phyloP scores from a whole-genome alignment of 2,329 filamentous ascomycete genomes.

The Blastomyces silverae region DNA sequence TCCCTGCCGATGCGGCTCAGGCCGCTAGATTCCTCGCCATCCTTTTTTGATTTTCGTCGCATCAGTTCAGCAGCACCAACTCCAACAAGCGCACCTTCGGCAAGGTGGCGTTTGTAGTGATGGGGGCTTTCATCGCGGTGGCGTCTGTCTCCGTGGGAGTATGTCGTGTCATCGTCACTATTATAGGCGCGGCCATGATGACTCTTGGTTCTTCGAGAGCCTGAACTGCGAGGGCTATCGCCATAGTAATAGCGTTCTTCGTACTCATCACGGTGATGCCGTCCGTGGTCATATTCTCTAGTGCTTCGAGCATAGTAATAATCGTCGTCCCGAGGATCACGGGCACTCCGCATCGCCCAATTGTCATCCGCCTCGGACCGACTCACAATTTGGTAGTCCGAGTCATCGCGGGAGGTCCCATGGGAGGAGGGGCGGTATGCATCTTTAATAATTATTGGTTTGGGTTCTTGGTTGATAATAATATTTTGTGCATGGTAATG shows the following conservation, averaged over 20 bases:
- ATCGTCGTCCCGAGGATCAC: slow-evolving; percentile 49
- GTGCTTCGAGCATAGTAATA: slow-evolving; percentile 56
- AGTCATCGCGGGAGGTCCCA: slow-evolving; percentile 45
- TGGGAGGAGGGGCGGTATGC: slow-evolving; percentile 48
- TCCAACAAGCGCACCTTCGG: slow-evolving; percentile 56
- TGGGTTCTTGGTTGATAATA: slow-evolving; percentile 42
- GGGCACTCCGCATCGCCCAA: slow-evolving; percentile 39
- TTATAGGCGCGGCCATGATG: slow-evolving; percentile 42
- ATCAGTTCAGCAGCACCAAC: slow-evolving; percentile 55
- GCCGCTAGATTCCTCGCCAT: slow-evolving; percentile 50
- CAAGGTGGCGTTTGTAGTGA: slow-evolving; percentile 52
- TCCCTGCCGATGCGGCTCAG: slow-evolving; percentile 46
- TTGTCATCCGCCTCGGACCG: slow-evolving; percentile 51
- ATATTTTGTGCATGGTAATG: slow-evolving; percentile 32
- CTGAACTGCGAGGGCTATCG: slow-evolving; percentile 48
- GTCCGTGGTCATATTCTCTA: slow-evolving; percentile 48
- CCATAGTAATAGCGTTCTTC: slow-evolving; percentile 42
- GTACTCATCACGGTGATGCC: slow-evolving; percentile 33
- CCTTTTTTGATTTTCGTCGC: slow-evolving; percentile 51
- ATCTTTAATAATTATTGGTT: slow-evolving; percentile 52
- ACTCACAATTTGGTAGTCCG: slow-evolving; percentile 55
- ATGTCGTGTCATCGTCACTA: slow-evolving; percentile 57
- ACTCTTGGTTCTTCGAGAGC: slow-evolving; percentile 45
- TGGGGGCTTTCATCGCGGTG: slow-evolving; percentile 43
- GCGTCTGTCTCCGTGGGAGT: slow-evolving; percentile 48